Base-by-base conservation (phyloP, 192 early-diverging fungal genomes). In the Mortierella antarctica region DNA sequence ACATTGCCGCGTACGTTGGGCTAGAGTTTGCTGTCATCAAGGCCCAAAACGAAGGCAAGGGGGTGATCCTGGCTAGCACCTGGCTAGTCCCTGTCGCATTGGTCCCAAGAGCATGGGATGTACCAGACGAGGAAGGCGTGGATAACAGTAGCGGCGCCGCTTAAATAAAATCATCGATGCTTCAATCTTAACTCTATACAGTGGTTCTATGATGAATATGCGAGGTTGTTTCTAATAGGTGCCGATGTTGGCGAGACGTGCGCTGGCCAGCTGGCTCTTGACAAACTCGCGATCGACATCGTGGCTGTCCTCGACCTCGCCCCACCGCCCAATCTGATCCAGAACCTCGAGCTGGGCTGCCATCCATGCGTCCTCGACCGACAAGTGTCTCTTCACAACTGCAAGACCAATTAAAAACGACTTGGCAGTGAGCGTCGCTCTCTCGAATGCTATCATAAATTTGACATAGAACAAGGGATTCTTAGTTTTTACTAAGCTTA, bases 241-340 rank as follows among this genome's bases (percentile, higher is more conserved):
- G 14, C 67, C 68, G 21, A 80, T 56, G 68, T 80, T 80, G 20
- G 70, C 77, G 48, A 80, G 70, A 41, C 77, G 69, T 52, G 77
- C 77, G 49, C 77, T 80, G 15, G 77, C 94, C n/a, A 96, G 84
- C 59, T 91, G 91, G 73, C 92, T 88, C 66, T 89, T 91, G 39
- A 92, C 83, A 61, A 92, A 89, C 72, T 93, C 92, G 42, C 88
- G 68, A 49, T 95, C 93, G 6, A 93, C 87, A 82, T 95, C 94
- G 65, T 95, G 94, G 52, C 87, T 86, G 49, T 83, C 84, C 44
- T 84, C 82, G 8, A 89, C 64, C 46, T 83, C 68, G 41, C 97
- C 97, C 96, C 96, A 99, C 46, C 88, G 87, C 45, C 91, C 87
- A 49, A 95, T 98, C 86, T 99, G 97, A 15, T 94, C 86, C 71